phyloP scores from a whole-genome alignment of 495 filamentous ascomycete genomes.

The Haplographium delicatum region DNA sequence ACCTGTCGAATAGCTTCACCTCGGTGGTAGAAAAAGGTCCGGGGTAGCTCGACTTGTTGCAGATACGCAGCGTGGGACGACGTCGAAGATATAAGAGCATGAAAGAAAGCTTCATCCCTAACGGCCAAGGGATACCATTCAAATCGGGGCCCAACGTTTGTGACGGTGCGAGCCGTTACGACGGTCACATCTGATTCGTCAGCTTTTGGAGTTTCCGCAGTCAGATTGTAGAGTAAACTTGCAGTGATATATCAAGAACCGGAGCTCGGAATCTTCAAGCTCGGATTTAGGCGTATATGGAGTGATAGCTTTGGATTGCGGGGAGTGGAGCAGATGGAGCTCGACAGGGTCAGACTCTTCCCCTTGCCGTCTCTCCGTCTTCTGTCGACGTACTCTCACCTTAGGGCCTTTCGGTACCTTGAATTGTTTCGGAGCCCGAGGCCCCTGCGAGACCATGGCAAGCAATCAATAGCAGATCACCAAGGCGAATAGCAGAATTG shows the following conservation, averaged over 20 bases:
- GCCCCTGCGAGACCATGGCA: neutral
- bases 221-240: neutral
- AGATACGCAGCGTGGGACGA: slow-evolving; percentile 14
- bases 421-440: neutral
- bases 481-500: too few species aligned
- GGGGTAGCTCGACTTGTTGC: neutral
- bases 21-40: slow-evolving; percentile 14
- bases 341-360: neutral
- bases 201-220: neutral
- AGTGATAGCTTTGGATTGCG: slow-evolving; percentile 17
- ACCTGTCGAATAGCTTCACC: slow-evolving; percentile 18
- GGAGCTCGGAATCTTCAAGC: slow-evolving; percentile 11
- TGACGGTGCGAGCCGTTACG: slow-evolving; percentile 7
- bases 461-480: too few species aligned
- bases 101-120: slow-evolving; percentile 20
- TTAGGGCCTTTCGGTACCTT: neutral
- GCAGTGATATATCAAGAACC: slow-evolving; percentile 17
- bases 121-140: slow-evolving; percentile 21
- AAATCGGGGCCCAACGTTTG: slow-evolving; percentile 14
- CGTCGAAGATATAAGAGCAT: slow-evolving; percentile 11
- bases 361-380: neutral
- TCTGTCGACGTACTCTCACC: too few species aligned
- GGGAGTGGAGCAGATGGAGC: neutral
- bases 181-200: slow-evolving; percentile 18
- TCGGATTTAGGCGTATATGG: slow-evolving; percentile 20